phyloP scores from a whole-genome alignment of 495 filamentous ascomycete genomes.

The Polyplosphaeria fusca region DNA sequence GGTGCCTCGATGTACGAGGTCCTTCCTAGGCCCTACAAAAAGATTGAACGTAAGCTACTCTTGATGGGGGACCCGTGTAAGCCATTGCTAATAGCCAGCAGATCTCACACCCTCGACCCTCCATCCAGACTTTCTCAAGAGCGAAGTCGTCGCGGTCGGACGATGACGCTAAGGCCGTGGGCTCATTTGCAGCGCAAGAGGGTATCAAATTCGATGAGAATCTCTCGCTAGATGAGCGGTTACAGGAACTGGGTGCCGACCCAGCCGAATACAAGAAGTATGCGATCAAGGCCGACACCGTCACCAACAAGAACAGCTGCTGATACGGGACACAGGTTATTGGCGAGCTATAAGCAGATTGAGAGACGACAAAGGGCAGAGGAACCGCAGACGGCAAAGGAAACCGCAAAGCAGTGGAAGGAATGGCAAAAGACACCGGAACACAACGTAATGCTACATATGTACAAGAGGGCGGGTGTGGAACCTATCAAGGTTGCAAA shows the following conservation, averaged over 20 bases:
- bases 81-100: slow-evolving; percentile 11
- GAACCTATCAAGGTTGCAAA: slow-evolving; percentile 28
- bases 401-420: slow-evolving; percentile 16
- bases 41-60: slow-evolving; percentile 21
- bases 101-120: slow-evolving; percentile 10
- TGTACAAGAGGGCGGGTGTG: slow-evolving; percentile 31
- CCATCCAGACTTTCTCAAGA: slow-evolving; percentile 12
- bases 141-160: background rate
- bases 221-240: slow-evolving; percentile 11
- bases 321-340: slow-evolving; percentile 11
- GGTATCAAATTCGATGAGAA: background rate
- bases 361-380: background rate
- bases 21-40: slow-evolving; percentile 27
- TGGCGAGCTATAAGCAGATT: slow-evolving; percentile 5
- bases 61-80: background rate
- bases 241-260: slow-evolving; percentile 15
- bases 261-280: slow-evolving; percentile 13
- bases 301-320: background rate
- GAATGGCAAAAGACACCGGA: slow-evolving; percentile 21
- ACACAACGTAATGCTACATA: slow-evolving; percentile 18
- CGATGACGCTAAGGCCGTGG: background rate
- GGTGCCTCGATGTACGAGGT: slow-evolving; percentile 27
- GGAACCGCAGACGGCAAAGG: slow-evolving; percentile 16
- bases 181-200: background rate
- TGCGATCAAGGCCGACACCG: background rate